These are phyloP conservation scores for Syzygium syzygioides DNA, from an alignment of 441 rosid genomes.

Conservation along the genomic window DNA sequence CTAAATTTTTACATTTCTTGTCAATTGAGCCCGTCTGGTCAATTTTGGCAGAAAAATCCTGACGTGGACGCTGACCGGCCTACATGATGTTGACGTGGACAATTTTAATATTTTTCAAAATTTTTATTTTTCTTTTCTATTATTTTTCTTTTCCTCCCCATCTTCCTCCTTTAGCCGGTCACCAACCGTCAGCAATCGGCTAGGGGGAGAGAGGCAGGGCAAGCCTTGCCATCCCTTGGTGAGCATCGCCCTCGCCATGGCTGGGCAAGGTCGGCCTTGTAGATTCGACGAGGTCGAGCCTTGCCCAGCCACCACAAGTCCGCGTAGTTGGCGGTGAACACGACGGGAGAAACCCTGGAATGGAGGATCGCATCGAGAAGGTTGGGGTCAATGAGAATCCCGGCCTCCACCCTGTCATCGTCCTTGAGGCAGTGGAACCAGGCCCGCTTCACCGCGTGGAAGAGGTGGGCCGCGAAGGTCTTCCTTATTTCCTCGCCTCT, in stretches of 20 bases:
- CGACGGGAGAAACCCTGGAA: background rate
- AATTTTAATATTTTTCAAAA: too few species aligned
- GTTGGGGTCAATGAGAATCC: background rate
- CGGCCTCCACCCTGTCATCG: background rate
- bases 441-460: background rate
- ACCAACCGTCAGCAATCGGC: too few species aligned
- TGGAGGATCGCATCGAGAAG: background rate
- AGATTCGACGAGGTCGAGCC: background rate
- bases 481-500: background rate
- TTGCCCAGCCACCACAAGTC: background rate
- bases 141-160: too few species aligned
- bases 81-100: too few species aligned
- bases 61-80: rapidly evolving
- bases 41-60: too few species aligned
- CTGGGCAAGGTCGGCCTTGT: too few species aligned
- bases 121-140: too few species aligned
- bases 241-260: too few species aligned
- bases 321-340: background rate
- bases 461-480: background rate
- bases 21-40: too few species aligned
- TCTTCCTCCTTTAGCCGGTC: too few species aligned
- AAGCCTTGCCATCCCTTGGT: rapidly evolving
- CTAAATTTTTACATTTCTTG: too few species aligned
- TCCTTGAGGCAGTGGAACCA: background rate
- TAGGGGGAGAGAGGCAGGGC: too few species aligned